These are phyloP conservation scores for Bipolaris bicolor DNA, from an alignment of 2,329 filamentous ascomycete species.

Conservation along the genomic window DNA sequence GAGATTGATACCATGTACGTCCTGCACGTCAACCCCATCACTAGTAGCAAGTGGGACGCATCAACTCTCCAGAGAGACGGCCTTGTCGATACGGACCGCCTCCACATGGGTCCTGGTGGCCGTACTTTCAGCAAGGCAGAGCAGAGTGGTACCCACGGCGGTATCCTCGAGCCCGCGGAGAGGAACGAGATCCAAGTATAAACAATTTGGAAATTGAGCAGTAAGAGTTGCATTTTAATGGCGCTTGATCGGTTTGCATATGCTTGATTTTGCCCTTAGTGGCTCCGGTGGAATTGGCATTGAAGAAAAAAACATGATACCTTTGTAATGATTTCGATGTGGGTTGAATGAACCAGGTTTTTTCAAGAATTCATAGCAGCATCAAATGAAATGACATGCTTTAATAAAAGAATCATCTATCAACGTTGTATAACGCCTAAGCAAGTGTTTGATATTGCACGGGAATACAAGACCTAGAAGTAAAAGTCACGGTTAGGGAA, in stretches of 20 bases:
- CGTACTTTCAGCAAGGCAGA: slow-evolving; percentile 44
- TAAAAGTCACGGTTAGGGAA: too few relatives aligned
- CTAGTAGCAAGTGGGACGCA: slow-evolving; percentile 61
- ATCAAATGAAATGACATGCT: background rate
- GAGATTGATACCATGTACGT: slow-evolving; percentile 79
- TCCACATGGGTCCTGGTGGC: slow-evolving; percentile 41
- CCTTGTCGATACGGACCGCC: slow-evolving; percentile 40
- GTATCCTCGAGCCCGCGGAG: slow-evolving; percentile 34
- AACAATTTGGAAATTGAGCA: background rate
- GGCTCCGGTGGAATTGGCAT: background rate
- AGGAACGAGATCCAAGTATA: slow-evolving; percentile 33
- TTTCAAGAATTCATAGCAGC: too few relatives aligned
- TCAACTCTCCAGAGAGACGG: slow-evolving; percentile 39
- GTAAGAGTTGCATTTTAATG: background rate
- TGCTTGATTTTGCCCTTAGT: background rate
- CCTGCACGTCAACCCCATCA: slow-evolving; percentile 67
- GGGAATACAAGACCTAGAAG: too few relatives aligned
- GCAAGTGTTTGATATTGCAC: too few relatives aligned
- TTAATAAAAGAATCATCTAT: background rate
- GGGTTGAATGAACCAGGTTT: background rate
- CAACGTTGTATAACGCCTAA: background rate
- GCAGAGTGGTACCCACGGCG: slow-evolving; percentile 28
- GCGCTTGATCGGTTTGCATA: background rate
- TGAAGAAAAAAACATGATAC: background rate
- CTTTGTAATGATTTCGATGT: slow-evolving; percentile 1